Percentiles rank a stretch among this genome's conserved stretches.
Conservation (phyloP, 306 rosid genomes). For the Castanea sativa region DNA sequence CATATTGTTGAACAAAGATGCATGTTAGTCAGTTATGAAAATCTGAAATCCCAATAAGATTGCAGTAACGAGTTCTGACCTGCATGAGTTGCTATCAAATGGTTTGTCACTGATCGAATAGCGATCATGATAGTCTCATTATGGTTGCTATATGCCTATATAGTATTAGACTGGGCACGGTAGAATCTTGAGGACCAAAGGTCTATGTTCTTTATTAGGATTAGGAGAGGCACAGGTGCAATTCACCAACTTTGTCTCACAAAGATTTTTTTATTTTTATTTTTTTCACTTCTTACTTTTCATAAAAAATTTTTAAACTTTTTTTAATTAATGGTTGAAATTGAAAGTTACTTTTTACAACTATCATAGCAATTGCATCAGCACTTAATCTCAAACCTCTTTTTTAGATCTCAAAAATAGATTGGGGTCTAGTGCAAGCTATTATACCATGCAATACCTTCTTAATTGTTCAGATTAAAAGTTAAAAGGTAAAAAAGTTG, state of each 20-base stretch:
- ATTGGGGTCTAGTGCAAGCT: too few species aligned
- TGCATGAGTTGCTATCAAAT: not conserved
- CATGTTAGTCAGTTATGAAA: not conserved
- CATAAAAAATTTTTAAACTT: too few species aligned
- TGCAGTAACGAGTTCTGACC: not conserved
- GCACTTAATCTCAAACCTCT: not conserved
- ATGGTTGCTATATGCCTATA: not conserved
- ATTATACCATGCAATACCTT: too few species aligned
- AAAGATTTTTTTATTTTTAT: too few species aligned
- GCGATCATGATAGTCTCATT: not conserved
- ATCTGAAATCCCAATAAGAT: not conserved
- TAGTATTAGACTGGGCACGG: not conserved
- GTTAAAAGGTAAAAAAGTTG: too few species aligned
- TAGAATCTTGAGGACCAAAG: not conserved
- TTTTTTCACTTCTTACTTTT: too few species aligned
- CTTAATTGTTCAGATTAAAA: too few species aligned
- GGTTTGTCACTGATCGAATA: not conserved
- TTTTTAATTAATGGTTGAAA: too few species aligned
- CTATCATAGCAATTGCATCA: too few species aligned
- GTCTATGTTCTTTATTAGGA: not conserved
- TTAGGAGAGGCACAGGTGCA: too few species aligned
- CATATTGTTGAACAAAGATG: too few species aligned
- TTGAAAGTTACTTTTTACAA: too few species aligned
- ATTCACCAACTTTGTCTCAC: not conserved
- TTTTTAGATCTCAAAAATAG: not conserved